These are phyloP conservation scores for Erysiphe pulchra DNA, from an alignment of 2,329 filamentous ascomycete genomes.

Conservation along the genomic window DNA sequence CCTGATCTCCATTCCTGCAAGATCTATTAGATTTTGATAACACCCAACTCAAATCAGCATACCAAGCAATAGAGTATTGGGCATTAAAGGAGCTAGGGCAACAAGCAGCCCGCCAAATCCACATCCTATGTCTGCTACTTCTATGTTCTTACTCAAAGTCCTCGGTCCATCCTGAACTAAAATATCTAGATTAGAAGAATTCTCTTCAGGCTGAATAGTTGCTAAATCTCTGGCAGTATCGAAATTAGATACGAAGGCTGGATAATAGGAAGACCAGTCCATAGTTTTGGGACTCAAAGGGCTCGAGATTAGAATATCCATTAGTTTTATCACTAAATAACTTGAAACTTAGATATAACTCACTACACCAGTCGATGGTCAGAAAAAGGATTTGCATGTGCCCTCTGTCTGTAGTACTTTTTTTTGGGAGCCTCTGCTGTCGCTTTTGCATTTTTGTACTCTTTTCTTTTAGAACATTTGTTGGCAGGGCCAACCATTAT, in stretches of 20 bases:
- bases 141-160: slow-evolving; percentile 40
- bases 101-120: slow-evolving; percentile 83
- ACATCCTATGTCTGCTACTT: slow-evolving; percentile 90
- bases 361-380: slow-evolving; percentile 82
- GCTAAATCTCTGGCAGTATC: slow-evolving; percentile 11
- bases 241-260: slow-evolving; percentile 32
- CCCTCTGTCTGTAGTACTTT: slow-evolving; percentile 86
- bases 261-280: slow-evolving; percentile 77
- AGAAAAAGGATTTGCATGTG: slow-evolving; percentile 94
- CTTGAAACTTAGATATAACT: slow-evolving; percentile 12
- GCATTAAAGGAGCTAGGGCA: slow-evolving; percentile 57
- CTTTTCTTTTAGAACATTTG: slow-evolving; percentile 39
- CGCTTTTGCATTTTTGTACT: slow-evolving; percentile 30
- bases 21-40: slow-evolving; percentile 3
- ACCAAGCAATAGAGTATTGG: slow-evolving; percentile 65
- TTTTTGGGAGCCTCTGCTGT: slow-evolving; percentile 46
- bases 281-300: slow-evolving; percentile 57
- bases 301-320: slow-evolving; percentile 21
- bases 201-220: slow-evolving; percentile 1
- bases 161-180: neutral
- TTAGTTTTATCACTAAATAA: slow-evolving; percentile 5
- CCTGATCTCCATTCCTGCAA: slow-evolving; percentile 68
- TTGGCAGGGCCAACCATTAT: slow-evolving; percentile 20
- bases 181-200: too few species aligned
- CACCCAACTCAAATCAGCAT: slow-evolving; percentile 10